Percentiles rank a stretch among this genome's conserved stretches.
These are phyloP conservation scores for Chytriomyces hyalinus DNA, from an alignment of 192 early-diverging fungal genomes.

Conservation along the genomic window DNA sequence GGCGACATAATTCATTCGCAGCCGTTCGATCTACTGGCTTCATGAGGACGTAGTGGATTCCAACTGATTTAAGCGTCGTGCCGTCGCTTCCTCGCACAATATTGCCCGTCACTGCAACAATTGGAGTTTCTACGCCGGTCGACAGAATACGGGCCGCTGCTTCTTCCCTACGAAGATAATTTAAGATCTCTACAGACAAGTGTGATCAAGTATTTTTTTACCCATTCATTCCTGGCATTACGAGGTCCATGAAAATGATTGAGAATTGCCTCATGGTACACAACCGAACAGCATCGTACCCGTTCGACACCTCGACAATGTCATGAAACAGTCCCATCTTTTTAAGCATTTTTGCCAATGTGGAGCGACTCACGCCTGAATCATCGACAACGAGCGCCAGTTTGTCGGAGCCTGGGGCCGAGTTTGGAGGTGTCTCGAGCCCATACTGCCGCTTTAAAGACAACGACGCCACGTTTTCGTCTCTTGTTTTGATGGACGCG, in stretches of 20 bases:
- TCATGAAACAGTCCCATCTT: slow-evolving; percentile 9
- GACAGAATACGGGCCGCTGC: slow-evolving; percentile 34
- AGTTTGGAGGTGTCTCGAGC: no score
- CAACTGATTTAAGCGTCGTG: slow-evolving; percentile 3
- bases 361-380: slow-evolving; percentile 26
- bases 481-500: no score
- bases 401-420: no score
- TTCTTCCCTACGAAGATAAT: slow-evolving; percentile 27
- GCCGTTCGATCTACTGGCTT: slow-evolving; percentile 32
- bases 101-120: slow-evolving; percentile 41
- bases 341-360: slow-evolving; percentile 32
- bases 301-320: slow-evolving; percentile 31
- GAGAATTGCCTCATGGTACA: slow-evolving; percentile 28
- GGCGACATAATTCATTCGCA: slow-evolving; percentile 14
- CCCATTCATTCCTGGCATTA: slow-evolving; percentile 47
- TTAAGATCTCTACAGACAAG: not conserved
- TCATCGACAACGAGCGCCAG: slow-evolving; percentile 35
- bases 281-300: slow-evolving; percentile 33
- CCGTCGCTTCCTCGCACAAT: slow-evolving; percentile 23
- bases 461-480: no score
- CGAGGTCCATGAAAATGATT: slow-evolving; percentile 48
- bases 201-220: not conserved
- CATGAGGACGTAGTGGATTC: slow-evolving; percentile 29
- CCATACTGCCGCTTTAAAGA: no score
- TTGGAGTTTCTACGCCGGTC: slow-evolving; percentile 24